A percentile compares a stretch with the other conserved stretches of the same genome.
phyloP scores from a whole-genome alignment of 1,284 basidiomycete species.

The Golubevia pallescens region DNA sequence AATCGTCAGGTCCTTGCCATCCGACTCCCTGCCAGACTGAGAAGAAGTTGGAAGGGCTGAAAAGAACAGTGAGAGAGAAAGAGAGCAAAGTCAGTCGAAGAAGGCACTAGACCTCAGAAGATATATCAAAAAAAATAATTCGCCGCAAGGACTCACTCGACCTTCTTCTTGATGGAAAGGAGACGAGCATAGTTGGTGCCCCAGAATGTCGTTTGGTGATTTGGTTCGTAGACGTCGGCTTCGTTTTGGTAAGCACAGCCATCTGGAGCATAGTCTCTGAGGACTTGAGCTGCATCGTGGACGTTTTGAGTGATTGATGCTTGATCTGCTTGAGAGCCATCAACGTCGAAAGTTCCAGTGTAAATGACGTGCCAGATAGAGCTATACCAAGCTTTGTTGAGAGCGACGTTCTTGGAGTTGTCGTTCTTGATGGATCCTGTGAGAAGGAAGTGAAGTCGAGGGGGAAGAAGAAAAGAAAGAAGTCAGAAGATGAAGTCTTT shows the following conservation, averaged over 20 bases:
- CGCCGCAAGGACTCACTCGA: background rate
- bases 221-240: background rate
- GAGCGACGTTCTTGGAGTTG: background rate
- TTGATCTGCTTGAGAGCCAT: background rate
- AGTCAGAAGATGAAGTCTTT: no score
- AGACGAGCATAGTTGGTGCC: background rate
- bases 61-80: no score
- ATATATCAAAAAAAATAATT: background rate
- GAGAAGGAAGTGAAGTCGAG: no score
- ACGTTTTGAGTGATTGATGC: background rate
- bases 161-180: background rate
- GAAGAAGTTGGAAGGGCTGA: no score
- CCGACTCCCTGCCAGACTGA: no score
- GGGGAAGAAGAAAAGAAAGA: no score
- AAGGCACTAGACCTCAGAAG: background rate
- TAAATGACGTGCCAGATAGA: background rate
- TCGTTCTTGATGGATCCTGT: background rate
- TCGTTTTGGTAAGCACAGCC: background rate
- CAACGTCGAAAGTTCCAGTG: background rate
- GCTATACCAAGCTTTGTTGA: background rate
- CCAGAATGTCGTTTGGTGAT: background rate
- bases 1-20: no score
- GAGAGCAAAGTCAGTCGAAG: no score
- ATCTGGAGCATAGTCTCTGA: background rate
- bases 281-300: background rate